Evolutionary conservation across 306 rosid species (phyloP).

Genomic region (Medicago truncatula): MtrunA17r5.0-ANR NC_053045.1:56871001-56871500

Average conservation of each 20-base stretch:
- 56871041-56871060: constrained; percentile 91
- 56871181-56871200: constrained; percentile 78
- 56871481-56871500: constrained; percentile 74
- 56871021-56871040: constrained; percentile 83
- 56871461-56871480: constrained; percentile 70
- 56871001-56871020: constrained; percentile 86
- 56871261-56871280: constrained; percentile 74
- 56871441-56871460: constrained; percentile 69
- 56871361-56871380: constrained; percentile 76
- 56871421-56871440: constrained; percentile 82
- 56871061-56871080: constrained; percentile 72
- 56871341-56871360: constrained; percentile 81
- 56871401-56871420: constrained; percentile 81
- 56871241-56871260: constrained; percentile 82
- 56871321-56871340: constrained; percentile 77
- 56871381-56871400: constrained; percentile 70
- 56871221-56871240: constrained; percentile 89
- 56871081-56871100: constrained; percentile 61
- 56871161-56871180: constrained; percentile 77
- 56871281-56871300: constrained; percentile 57
- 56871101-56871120: constrained; percentile 80
- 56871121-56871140: constrained; percentile 51
- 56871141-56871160: constrained; percentile 70
- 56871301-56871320: constrained; percentile 55
- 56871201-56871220: constrained; percentile 92